A percentile compares a stretch with the other conserved stretches of the same genome.
Evolutionary conservation across 2,329 filamentous ascomycete genomes (phyloP).

Genomic region (Lasiodiplodia hormozganensis): DNA sequence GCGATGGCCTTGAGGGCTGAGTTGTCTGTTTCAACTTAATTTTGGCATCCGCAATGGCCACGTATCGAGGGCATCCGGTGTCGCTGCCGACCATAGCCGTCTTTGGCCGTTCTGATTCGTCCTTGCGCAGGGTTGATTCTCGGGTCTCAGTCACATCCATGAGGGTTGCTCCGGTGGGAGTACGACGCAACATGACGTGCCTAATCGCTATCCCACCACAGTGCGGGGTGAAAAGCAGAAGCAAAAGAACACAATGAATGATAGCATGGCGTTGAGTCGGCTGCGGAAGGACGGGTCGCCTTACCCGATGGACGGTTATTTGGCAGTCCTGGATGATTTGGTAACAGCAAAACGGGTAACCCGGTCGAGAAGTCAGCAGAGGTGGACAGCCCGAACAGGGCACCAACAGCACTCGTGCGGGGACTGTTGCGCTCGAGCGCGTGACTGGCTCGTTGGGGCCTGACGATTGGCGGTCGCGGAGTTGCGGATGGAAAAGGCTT

Average conservation of each 20-base stretch:
- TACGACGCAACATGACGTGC: not conserved
- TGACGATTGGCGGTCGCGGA: conserved; percentile 4
- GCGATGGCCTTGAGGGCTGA: not conserved
- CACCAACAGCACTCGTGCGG: not conserved
- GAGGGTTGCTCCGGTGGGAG: not conserved
- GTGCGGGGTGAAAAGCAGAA: not conserved
- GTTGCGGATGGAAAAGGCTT: not conserved
- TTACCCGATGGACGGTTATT: conserved; percentile 15
- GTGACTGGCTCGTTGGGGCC: not conserved
- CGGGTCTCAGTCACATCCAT: not conserved
- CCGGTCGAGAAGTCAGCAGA: conserved; percentile 6
- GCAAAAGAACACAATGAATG: not conserved
- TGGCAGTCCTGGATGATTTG: conserved; percentile 7
- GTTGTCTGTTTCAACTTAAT: not conserved
- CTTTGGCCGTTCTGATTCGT: not conserved
- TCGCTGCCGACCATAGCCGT: not conserved
- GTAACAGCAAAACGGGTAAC: conserved; percentile 4
- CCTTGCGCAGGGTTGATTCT: not conserved
- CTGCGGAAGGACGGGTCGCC: not conserved
- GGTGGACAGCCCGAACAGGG: not conserved
- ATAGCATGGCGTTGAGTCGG: not conserved
- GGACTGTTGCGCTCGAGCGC: not conserved
- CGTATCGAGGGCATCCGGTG: not conserved
- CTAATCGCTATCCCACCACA: not conserved
- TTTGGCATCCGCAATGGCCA: not conserved